Percentiles rank a stretch among this genome's conserved stretches.
These are phyloP conservation scores for Scutellaria barbata DNA, from an alignment of 257 asterid species.

Conservation along the genomic window DNA sequence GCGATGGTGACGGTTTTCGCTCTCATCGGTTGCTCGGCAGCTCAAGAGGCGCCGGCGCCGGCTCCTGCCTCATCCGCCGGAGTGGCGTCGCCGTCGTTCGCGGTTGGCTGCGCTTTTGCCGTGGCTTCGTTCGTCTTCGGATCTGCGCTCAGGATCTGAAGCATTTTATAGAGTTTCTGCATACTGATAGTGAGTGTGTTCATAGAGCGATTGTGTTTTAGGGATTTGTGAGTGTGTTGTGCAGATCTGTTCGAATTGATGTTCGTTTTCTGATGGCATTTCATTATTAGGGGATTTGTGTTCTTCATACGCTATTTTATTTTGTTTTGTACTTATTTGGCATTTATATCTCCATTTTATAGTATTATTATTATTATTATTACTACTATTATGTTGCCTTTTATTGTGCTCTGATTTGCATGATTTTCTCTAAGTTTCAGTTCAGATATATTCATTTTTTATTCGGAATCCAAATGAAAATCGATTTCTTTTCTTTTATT, in stretches of 20 bases:
- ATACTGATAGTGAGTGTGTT: slow-evolving; percentile 23
- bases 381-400: not conserved
- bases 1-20: slow-evolving; percentile 41
- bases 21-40: slow-evolving; percentile 45
- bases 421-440: not conserved
- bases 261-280: slow-evolving; percentile 20
- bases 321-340: slow-evolving; percentile 29
- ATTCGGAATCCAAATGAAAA: no score
- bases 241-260: slow-evolving; percentile 40
- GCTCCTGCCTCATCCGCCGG: slow-evolving; percentile 60
- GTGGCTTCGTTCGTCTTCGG: slow-evolving; percentile 49
- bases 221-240: slow-evolving; percentile 38
- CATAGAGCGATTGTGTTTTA: slow-evolving; percentile 28
- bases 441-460: no score
- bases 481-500: no score
- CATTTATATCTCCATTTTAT: slow-evolving; percentile 7
- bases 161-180: not conserved
- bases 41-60: slow-evolving; percentile 61
- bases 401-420: not conserved
- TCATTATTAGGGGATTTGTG: slow-evolving; percentile 31
- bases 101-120: slow-evolving; percentile 45
- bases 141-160: slow-evolving; percentile 61
- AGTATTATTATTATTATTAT: slow-evolving; percentile 20
- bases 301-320: slow-evolving; percentile 28
- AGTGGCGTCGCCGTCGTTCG: slow-evolving; percentile 47